Conservation (phyloP, 176 grass and related monocot genomes). For the Eremochloa ophiuroides region DNA sequence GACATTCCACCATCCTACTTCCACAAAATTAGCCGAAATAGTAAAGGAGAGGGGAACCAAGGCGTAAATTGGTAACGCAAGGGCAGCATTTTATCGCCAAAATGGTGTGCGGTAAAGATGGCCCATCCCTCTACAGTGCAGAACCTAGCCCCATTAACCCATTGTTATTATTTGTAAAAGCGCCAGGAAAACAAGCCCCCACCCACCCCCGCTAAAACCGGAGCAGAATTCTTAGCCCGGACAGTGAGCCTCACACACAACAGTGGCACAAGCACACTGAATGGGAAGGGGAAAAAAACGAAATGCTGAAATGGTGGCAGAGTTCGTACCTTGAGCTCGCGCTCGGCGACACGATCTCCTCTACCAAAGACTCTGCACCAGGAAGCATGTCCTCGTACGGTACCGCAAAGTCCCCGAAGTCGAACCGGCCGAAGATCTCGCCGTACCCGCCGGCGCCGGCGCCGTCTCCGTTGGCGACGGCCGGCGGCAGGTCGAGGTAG, state of each 20-base stretch:
- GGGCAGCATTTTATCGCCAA: neutral
- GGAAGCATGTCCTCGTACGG: constrained; percentile 75
- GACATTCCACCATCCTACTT: neutral
- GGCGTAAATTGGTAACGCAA: neutral
- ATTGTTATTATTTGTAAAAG: neutral
- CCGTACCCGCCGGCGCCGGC: constrained; percentile 46
- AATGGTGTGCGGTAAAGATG: constrained; percentile 1
- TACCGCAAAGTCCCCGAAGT: constrained; percentile 58
- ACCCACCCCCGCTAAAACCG: neutral
- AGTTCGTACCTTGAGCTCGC: constrained; percentile 42
- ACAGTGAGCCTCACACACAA: neutral
- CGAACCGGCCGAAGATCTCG: constrained; percentile 72
- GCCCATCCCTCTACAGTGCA: neutral
- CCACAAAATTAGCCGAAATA: neutral
- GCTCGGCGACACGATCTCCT: constrained; percentile 46
- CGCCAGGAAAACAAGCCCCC: neutral
- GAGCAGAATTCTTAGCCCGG: neutral
- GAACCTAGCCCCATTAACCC: neutral
- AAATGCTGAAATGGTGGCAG: neutral
- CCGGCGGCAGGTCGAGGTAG: constrained; percentile 70
- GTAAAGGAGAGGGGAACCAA: neutral
- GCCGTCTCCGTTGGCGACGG: neutral
- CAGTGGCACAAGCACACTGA: neutral
- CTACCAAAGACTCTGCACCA: constrained; percentile 26
- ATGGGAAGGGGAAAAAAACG: neutral